A percentile compares a stretch with the other conserved stretches of the same genome.
These are phyloP conservation scores for Dendrobium nobile DNA, from an alignment of 106 monocot species.

Conservation along the genomic window DNA sequence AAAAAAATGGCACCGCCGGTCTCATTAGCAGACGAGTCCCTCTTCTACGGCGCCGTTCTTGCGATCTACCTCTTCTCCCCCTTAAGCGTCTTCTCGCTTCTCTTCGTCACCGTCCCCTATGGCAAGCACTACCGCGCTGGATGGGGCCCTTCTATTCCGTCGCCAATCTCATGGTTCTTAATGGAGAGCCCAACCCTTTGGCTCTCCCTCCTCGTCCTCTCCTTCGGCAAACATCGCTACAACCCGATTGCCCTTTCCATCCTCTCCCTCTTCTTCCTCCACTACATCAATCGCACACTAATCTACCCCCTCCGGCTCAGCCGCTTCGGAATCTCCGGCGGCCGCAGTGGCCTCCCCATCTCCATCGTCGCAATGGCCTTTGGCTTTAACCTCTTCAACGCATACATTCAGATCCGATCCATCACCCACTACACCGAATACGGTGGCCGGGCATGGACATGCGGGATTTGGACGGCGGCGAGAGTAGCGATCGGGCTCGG, in stretches of 20 bases:
- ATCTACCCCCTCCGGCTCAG: slow-evolving; percentile 50
- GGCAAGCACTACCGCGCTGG: slow-evolving; percentile 53
- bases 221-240: slow-evolving; percentile 23
- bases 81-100: slow-evolving; percentile 35
- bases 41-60: slow-evolving; percentile 1
- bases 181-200: slow-evolving; percentile 79
- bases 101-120: slow-evolving; percentile 56
- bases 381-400: slow-evolving; percentile 70
- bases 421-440: slow-evolving; percentile 28
- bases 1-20: background rate
- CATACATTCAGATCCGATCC: slow-evolving; percentile 67
- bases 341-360: slow-evolving; percentile 12
- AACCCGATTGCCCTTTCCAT: slow-evolving; percentile 35
- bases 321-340: background rate
- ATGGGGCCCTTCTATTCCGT: slow-evolving; percentile 54
- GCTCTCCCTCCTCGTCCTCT: slow-evolving; percentile 41
- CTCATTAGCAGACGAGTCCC: background rate
- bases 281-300: slow-evolving; percentile 46
- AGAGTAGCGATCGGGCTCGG: slow-evolving; percentile 34
- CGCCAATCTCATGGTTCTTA: slow-evolving; percentile 59
- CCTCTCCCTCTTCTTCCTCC: slow-evolving; percentile 42
- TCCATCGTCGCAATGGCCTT: slow-evolving; percentile 58
- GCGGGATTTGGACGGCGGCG: slow-evolving; percentile 5
- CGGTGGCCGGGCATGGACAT: background rate
- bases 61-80: slow-evolving; percentile 13